Base-by-base conservation (phyloP, 768 basidiomycete genomes). In the Phaffia australis region DNA sequence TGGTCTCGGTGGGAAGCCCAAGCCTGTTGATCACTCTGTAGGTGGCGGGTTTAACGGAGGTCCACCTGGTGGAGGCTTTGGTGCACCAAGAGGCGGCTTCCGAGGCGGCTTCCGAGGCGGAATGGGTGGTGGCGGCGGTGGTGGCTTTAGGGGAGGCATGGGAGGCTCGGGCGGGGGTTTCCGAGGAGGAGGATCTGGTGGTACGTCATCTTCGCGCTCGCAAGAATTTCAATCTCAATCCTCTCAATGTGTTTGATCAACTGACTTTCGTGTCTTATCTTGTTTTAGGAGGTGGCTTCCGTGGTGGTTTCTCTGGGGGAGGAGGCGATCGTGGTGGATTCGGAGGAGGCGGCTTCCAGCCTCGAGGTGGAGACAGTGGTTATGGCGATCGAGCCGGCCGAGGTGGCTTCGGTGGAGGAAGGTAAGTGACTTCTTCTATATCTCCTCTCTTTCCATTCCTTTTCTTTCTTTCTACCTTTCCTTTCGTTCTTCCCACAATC, bases 1-100 rank as follows among this genome's bases (percentile, higher is more conserved):
- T n/a, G 95, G 95, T 6, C 82, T 98, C n/a, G 95, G 95, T n/a
- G 95, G 95, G 29, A 67, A 67, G 55, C 91, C 93, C 23, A 98
- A 98, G 75, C 76, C 75, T 2, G 70, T 74, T 25, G 73, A 72
- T 23, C 85, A 84, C 4, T 83, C 83, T 19, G 74, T 75, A 3
- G 46, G 30, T 16, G 32, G 30, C 55, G 56, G 32, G 49, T 60
- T 63, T 30, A 51, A 54, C 50, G 67, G 60, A 61, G 35, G 35
- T 42, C 35, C 35, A 42, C 35, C 35, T 42, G 35, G 35, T 11
- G 57, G 58, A 42, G 42, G 55, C n/a, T 66, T 42, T 35, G 61
- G 69, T 29, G 65, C 69, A 47, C 68, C 65, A 19, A 49, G 70
- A 18, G 70, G 69, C 29, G 69, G 69, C 1, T 62, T 69, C 56